Conservation (phyloP, 2,329 filamentous ascomycete genomes). For the Cladosporium sp. region DNA sequence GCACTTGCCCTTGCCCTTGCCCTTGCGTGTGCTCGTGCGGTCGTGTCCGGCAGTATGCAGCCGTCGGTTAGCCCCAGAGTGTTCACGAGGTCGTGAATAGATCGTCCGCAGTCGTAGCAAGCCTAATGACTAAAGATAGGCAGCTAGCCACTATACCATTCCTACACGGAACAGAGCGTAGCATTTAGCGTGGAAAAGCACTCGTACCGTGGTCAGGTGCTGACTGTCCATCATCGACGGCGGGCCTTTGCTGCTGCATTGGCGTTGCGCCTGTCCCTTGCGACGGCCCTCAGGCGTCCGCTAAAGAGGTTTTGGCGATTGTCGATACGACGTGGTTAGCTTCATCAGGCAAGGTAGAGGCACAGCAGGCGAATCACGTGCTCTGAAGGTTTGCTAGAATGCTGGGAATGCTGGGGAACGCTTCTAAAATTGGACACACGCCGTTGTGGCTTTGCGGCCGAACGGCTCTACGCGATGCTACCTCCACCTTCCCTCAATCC, state of each 20-base stretch:
- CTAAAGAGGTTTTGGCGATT: not conserved
- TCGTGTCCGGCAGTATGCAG: conserved; percentile 12
- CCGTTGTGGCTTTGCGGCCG: not conserved
- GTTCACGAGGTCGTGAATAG: conserved; percentile 3
- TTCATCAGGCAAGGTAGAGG: conserved; percentile 17
- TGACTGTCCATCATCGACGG: conserved; percentile 6
- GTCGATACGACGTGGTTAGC: conserved; percentile 18
- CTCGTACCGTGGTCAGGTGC: conserved; percentile 18
- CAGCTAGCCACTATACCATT: conserved; percentile 12
- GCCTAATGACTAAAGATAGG: conserved; percentile 13
- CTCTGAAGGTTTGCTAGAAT: not conserved
- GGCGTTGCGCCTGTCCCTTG: conserved; percentile 15
- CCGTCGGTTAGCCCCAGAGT: not conserved
- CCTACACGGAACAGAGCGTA: conserved; percentile 4
- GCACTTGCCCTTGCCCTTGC: not conserved
- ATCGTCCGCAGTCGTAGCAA: not conserved
- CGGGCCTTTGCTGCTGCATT: conserved; percentile 6
- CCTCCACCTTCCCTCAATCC: not conserved
- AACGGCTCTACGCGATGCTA: conserved; percentile 4
- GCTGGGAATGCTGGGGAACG: not conserved
- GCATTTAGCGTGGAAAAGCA: conserved; percentile 4
- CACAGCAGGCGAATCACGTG: conserved; percentile 6
- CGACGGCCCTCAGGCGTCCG: not conserved
- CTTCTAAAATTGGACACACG: conserved; percentile 3
- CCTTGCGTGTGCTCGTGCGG: conserved; percentile 14